Evolutionary conservation across 805 yeast genomes (phyloP).

Genomic region (Candida qinlingensis): DNA sequence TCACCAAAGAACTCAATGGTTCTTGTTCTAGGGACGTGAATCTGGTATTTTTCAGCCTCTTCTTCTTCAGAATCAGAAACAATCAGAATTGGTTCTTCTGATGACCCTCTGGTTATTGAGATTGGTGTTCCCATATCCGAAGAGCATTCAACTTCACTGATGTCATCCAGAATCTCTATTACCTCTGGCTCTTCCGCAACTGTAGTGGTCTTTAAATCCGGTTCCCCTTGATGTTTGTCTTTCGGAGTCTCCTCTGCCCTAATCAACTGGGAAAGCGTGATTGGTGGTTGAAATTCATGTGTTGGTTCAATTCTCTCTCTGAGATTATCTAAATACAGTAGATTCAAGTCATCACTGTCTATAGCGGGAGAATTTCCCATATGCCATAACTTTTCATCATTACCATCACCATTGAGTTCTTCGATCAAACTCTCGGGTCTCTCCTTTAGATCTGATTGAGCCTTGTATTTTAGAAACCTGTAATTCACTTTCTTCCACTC

Average conservation of each 20-base stretch:
- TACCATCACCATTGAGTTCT: neutral
- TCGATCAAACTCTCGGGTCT: neutral
- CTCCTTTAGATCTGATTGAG: neutral
- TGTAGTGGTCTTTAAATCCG: no score
- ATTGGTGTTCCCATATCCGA: neutral
- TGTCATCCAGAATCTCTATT: neutral
- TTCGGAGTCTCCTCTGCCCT: neutral
- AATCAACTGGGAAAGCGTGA: constrained; percentile 7
- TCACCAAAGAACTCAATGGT: neutral
- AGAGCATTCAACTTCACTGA: neutral
- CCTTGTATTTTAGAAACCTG: neutral
- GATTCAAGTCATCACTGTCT: neutral
- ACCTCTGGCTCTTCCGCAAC: neutral
- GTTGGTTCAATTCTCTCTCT: neutral
- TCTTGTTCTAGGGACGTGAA: neutral
- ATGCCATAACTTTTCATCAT: neutral
- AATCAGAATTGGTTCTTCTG: neutral
- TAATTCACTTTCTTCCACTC: constrained; percentile 5
- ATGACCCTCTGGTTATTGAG: neutral
- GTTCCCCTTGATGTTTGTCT: neutral
- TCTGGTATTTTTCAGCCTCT: neutral
- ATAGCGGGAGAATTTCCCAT: neutral
- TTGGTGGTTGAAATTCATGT: constrained; percentile 4
- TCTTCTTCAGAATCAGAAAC: constrained; percentile 5
- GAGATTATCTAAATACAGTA: neutral